Evolutionary conservation across 768 basidiomycete species (phyloP).

Genomic region (Chiua virens): DNA sequence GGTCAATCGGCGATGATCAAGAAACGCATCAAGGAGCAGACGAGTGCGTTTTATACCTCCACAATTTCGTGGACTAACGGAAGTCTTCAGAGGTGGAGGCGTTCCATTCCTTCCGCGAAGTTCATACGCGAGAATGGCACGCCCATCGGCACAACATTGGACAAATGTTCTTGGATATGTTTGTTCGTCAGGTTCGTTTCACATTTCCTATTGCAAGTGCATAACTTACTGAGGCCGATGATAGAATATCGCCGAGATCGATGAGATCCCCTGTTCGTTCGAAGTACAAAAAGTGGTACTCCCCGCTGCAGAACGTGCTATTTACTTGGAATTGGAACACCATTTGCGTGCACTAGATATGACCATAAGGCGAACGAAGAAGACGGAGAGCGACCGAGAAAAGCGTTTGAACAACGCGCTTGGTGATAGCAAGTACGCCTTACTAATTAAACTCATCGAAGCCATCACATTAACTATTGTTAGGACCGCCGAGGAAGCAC

Average conservation of each 20-base stretch:
- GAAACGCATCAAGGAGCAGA: slow-evolving; percentile 81
- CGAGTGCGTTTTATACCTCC: slow-evolving; percentile 48
- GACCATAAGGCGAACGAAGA: slow-evolving; percentile 67
- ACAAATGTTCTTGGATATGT: slow-evolving; percentile 77
- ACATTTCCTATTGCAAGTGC: not conserved
- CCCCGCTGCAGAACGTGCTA: slow-evolving; percentile 91
- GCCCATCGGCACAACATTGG: slow-evolving; percentile 80
- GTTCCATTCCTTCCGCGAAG: slow-evolving; percentile 96
- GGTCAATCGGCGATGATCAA: slow-evolving; percentile 73
- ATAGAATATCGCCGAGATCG: slow-evolving; percentile 94
- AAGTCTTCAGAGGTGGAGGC: slow-evolving; percentile 69
- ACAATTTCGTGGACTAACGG: slow-evolving; percentile 17
- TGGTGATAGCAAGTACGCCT: slow-evolving; percentile 76
- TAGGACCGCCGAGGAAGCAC: slow-evolving; percentile 87
- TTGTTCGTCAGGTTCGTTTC: slow-evolving; percentile 74
- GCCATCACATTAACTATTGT: slow-evolving; percentile 2
- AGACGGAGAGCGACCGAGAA: slow-evolving; percentile 77
- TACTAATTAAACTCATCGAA: not conserved
- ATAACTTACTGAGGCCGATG: slow-evolving; percentile 8
- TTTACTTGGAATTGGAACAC: slow-evolving; percentile 93
- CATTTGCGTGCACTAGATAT: slow-evolving; percentile 90
- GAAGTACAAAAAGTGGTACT: slow-evolving; percentile 65
- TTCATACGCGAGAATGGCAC: slow-evolving; percentile 91
- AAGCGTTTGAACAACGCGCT: slow-evolving; percentile 83
- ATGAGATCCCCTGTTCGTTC: slow-evolving; percentile 83